Base-by-base conservation (phyloP, 805 yeast genomes). In the Saccharomycopsis amapae region DNA sequence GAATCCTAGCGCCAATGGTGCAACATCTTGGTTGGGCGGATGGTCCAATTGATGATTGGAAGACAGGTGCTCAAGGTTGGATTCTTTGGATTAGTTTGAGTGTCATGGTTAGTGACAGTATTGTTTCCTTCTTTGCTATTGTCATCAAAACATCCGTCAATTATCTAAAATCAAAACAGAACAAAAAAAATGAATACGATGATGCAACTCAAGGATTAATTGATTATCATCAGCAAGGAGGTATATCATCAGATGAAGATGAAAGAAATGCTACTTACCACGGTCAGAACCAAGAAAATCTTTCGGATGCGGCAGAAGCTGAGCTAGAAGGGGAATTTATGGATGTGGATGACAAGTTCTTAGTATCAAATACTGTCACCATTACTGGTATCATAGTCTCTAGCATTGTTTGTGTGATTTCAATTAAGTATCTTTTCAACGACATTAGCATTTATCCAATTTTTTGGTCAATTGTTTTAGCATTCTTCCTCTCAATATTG, bases 11-110 rank as follows among this genome's bases (percentile, higher is more conserved):
- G 0, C 97, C 97, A 3, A 48, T 85, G 48, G 79, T 94, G 1
- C 72, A 81, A 48, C 53, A 67, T 44, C 61, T 66, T 50, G 83
- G 79, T 3, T 93, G 97, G 97, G 95, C 96, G 0, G 80, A 88
- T 0, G 95, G 96, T 0, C 81, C 79, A 2, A 77, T 86, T 1
- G 93, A 84, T 58, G 95, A 88, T 63, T 93, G 97, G 97, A 81
- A 85, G 56, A 72, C 76, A 22, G 97, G 97, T 2, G 85, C 89
- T 1, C 96, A 90, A 59, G 98, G 97, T 5, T 90, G 98, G 98
- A 86, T 93, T 45, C 69, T 90, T 60, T 90, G 98, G 98, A 70
- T 88, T 45, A 80, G 94, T 60, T 71, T 90, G 54, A 81, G 96
- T 20, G 87, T 89, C 41, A 90, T 90, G 98, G 86, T 90, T 17